Evolutionary conservation across 2,329 filamentous ascomycete species (phyloP).

Genomic region (Apiospora malaysiana): DNA sequence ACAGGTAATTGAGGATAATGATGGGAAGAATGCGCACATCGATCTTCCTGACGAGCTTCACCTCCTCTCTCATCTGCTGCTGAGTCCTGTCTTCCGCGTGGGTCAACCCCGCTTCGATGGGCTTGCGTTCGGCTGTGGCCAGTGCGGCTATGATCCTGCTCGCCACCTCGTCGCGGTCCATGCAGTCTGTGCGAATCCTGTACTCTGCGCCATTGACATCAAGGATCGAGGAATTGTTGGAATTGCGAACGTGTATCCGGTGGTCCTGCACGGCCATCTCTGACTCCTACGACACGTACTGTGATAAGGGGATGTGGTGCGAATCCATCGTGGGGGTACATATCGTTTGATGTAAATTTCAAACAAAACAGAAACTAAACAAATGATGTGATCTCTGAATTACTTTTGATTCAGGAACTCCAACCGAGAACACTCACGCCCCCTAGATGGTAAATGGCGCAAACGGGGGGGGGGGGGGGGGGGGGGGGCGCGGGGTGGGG

Average conservation of each 20-base stretch:
- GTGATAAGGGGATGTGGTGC: neutral
- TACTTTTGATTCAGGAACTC: neutral
- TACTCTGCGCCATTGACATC: neutral
- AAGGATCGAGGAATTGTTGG: slow-evolving; percentile 6
- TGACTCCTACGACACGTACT: neutral
- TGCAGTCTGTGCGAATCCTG: neutral
- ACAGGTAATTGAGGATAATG: neutral
- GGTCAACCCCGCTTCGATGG: neutral
- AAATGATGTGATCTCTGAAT: neutral
- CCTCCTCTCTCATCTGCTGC: slow-evolving; percentile 12
- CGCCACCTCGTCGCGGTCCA: slow-evolving; percentile 13
- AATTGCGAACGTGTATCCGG: neutral
- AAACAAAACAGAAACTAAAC: too few species aligned
- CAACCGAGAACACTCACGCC: too few species aligned
- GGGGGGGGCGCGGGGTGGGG: too few species aligned
- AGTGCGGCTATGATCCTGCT: slow-evolving; percentile 8
- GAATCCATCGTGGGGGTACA: neutral
- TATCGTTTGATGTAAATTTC: neutral
- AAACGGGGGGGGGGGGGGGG: too few species aligned
- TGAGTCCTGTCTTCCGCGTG: neutral
- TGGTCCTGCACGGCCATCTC: neutral
- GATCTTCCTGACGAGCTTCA: neutral
- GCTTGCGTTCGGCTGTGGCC: slow-evolving; percentile 6
- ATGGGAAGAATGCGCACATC: neutral
- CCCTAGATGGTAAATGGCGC: too few species aligned